Percentiles rank a stretch among this genome's conserved stretches.
These are phyloP conservation scores for Heliamphora pulchella DNA, from an alignment of 179 eudicot species.

Conservation along the genomic window DNA sequence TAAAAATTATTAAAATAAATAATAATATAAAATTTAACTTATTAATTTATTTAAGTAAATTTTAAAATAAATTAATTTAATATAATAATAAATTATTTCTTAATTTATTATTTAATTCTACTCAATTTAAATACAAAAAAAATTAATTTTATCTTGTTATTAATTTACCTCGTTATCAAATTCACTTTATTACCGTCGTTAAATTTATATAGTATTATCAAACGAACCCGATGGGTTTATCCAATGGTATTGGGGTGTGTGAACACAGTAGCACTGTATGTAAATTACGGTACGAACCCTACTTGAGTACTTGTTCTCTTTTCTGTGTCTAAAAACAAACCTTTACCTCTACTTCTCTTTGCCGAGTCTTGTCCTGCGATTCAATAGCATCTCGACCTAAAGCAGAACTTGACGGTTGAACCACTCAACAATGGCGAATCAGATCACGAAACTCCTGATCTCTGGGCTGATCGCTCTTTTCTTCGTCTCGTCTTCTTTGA, in stretches of 20 bases:
- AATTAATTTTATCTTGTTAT: no score
- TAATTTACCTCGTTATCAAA: no score
- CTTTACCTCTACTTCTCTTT: neutral
- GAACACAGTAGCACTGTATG: neutral
- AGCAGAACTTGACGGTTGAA: neutral
- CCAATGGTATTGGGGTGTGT: neutral
- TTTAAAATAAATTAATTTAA: no score
- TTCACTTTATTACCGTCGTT: no score
- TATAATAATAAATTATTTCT: no score
- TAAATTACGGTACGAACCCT: conserved; percentile 8
- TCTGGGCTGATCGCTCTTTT: conserved; percentile 27
- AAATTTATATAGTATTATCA: no score
- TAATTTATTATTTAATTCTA: no score
- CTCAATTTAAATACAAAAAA: no score
- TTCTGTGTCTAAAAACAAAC: neutral
- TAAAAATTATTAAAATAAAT: no score
- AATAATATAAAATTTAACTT: no score
- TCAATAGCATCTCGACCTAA: neutral
- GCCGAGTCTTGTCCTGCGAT: neutral
- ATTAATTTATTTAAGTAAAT: no score
- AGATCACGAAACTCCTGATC: conserved; percentile 24
- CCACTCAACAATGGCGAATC: conserved; percentile 36
- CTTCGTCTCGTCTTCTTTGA: conserved; percentile 22
- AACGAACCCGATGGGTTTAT: no score
- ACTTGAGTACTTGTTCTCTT: neutral